Evolutionary conservation across 352 stramenopile genomes (phyloP), one percentile per base, ranked within the genome.

Genomic region (Pythium myriotylum): DNA sequence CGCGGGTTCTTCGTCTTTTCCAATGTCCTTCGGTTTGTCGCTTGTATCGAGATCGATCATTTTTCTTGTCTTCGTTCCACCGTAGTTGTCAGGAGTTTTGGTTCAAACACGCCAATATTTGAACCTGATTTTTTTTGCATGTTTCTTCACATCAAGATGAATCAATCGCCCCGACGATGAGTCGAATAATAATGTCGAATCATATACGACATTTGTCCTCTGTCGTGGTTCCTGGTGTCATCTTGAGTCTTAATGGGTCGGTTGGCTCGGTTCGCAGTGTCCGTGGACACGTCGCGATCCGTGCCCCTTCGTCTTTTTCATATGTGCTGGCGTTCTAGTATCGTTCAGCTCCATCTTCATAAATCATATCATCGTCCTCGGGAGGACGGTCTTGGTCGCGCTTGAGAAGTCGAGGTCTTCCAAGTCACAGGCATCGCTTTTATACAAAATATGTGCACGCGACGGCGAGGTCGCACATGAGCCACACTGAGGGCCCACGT

Each of bases 81-180:
- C 19, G 16, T 17, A 47, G 20, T 19, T 3, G 41, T 47, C 12
- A 37, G 33, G 33, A 4, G 46, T 32, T 23, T 26, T 57, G 20
- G 51, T n/a, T 58, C 51, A 58, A 58, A 58, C 51, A 58, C 51
- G 51, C 51, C 51, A 58, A 58, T 58, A 58, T 58, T 49, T 58
- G 51, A 58, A 35, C 17, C 35, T 35, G 49, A 39, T 23, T 37
- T 17, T 35, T 49, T 49, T n/a, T n/a, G n/a, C n/a, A n/a, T n/a
- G n/a, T 58, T 58, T 58, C 23, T 58, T 49, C 51, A 58, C 51
- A 58, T 58, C 51, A 58, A 40, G 22, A 27, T 20, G 3, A 16
- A 9, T 39, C 26, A 42, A 42, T 29, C 26, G 39, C 47, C 14
- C 41, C 47, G 17, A n/a, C n/a, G n/a, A n/a, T n/a, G n/a, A n/a